These are phyloP conservation scores for Apiospora rasikravindrae DNA, from an alignment of 2,329 filamentous ascomycete species.

Conservation along the genomic window DNA sequence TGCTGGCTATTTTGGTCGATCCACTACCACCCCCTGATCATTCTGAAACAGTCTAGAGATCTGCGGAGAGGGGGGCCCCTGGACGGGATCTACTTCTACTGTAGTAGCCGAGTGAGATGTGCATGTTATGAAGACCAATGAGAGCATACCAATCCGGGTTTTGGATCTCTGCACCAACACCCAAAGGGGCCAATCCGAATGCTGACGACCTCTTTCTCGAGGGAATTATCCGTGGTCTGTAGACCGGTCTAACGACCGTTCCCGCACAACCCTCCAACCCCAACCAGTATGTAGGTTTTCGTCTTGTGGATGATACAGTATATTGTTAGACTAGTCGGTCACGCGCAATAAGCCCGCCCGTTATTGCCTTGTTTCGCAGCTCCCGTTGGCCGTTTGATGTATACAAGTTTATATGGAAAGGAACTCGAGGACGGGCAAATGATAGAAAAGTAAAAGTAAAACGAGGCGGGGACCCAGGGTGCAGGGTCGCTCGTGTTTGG, in stretches of 20 bases:
- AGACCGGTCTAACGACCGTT: no score
- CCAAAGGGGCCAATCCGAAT: neutral
- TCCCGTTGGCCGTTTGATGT: constrained; percentile 2
- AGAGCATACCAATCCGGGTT: neutral
- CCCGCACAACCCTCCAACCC: neutral
- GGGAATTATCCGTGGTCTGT: no score
- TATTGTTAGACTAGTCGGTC: neutral
- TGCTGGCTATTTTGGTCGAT: neutral
- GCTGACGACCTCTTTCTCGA: neutral
- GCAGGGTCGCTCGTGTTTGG: neutral
- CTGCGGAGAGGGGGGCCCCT: constrained; percentile 5
- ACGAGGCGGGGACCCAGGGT: neutral
- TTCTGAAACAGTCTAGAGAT: constrained; percentile 10
- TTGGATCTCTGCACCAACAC: neutral
- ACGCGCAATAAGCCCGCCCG: neutral
- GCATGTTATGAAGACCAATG: neutral
- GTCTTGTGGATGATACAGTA: neutral
- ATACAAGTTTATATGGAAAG: neutral
- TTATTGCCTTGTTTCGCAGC: neutral
- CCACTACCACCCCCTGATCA: neutral
- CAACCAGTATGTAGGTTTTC: no score
- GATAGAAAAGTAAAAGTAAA: neutral
- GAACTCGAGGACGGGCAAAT: no score
- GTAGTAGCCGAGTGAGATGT: neutral
- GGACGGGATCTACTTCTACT: constrained; percentile 5